Percentiles rank a stretch among this genome's conserved stretches.
Conservation (phyloP, 768 basidiomycete genomes). For the Tricholoma sp. region DNA sequence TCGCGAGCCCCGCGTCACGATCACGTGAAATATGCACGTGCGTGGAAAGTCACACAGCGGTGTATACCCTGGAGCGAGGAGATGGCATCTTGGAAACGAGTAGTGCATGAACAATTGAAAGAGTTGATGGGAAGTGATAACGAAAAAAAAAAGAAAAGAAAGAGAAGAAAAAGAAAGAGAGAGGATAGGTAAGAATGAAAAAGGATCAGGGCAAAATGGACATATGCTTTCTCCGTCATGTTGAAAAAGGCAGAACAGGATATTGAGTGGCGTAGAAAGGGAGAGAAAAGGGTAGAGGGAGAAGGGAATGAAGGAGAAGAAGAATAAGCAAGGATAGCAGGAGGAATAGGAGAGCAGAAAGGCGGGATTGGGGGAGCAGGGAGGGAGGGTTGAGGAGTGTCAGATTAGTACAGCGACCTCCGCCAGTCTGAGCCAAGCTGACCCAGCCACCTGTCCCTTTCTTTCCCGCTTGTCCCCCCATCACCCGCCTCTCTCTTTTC, state of each 20-base stretch:
- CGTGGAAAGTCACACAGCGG: conserved; percentile 11
- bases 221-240: background rate
- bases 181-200: background rate
- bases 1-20: conserved; percentile 21
- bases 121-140: background rate
- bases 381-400: conserved; percentile 14
- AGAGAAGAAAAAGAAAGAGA: background rate
- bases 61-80: background rate
- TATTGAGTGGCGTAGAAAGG: background rate
- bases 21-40: conserved; percentile 21
- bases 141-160: background rate
- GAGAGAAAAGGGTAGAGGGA: background rate
- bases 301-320: background rate
- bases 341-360: background rate
- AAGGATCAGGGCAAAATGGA: background rate
- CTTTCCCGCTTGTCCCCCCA: conserved; percentile 52
- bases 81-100: background rate
- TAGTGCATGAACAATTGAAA: background rate
- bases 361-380: conserved; percentile 16
- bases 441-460: conserved; percentile 53
- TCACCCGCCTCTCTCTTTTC: conserved; percentile 36
- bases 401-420: conserved; percentile 47
- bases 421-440: conserved; percentile 25
- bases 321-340: conserved; percentile 9
- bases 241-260: background rate